phyloP scores from a whole-genome alignment of 768 basidiomycete species.

The Amanita inopinata region DNA sequence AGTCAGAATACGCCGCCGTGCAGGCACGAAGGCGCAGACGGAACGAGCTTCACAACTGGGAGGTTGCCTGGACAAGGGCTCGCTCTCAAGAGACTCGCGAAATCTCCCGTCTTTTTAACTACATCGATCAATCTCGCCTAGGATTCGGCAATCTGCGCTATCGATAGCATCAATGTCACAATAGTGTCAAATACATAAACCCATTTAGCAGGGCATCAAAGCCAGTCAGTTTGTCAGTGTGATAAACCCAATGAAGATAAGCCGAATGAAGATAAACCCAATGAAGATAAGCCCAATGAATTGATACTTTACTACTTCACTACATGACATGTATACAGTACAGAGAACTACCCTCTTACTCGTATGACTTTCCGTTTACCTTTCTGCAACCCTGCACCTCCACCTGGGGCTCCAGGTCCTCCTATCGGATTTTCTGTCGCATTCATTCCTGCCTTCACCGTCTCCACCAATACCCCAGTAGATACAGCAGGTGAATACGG shows the following conservation, averaged over 20 bases:
- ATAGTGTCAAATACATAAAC: too few species aligned
- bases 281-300: too few species aligned
- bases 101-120: neutral
- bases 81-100: neutral
- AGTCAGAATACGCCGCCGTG: slow-evolving; percentile 1
- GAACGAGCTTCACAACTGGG: neutral
- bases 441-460: slow-evolving; percentile 81
- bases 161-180: slow-evolving; percentile 10
- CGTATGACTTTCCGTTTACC: slow-evolving; percentile 77
- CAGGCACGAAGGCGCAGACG: neutral
- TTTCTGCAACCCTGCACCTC: slow-evolving; percentile 34
- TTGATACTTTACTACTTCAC: too few species aligned
- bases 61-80: neutral
- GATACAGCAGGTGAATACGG: slow-evolving; percentile 73
- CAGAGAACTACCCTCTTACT: slow-evolving; percentile 54
- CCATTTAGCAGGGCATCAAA: too few species aligned
- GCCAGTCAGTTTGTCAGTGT: too few species aligned
- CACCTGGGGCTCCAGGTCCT: slow-evolving; percentile 25
- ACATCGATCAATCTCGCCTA: slow-evolving; percentile 1
- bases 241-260: too few species aligned
- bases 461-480: slow-evolving; percentile 70
- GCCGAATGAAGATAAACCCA: too few species aligned
- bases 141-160: slow-evolving; percentile 5
- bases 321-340: too few species aligned
- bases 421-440: slow-evolving; percentile 35